A percentile compares a stretch with the other conserved stretches of the same genome.
These are phyloP conservation scores for Botrytis cinerea DNA, from an alignment of 2,329 filamentous ascomycete species.

Conservation along the genomic window DNA sequence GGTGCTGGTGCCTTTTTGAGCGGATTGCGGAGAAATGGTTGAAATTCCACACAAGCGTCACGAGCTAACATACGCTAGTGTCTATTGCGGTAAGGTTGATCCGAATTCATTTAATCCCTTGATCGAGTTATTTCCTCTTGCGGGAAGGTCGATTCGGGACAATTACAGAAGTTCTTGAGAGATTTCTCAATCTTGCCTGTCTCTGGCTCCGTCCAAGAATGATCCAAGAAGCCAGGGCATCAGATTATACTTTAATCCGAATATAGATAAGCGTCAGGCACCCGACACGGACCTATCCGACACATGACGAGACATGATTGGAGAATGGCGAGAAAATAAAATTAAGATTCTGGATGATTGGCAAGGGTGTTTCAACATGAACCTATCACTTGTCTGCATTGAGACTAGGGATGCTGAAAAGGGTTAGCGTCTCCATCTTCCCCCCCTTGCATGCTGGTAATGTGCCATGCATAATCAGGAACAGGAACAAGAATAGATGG, in stretches of 20 bases:
- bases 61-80: neutral
- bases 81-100: neutral
- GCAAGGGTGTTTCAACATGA: neutral
- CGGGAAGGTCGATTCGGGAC: neutral
- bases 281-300: neutral
- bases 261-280: neutral
- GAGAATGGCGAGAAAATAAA: neutral
- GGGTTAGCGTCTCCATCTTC: neutral
- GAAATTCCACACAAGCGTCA: neutral
- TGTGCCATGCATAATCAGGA: conserved; percentile 2
- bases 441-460: neutral
- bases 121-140: neutral
- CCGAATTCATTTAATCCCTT: neutral
- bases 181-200: neutral
- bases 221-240: neutral
- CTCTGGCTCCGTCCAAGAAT: neutral
- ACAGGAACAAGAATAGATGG: neutral
- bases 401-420: accelerated
- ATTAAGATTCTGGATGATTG: neutral
- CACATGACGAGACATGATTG: neutral
- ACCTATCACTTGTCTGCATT: neutral
- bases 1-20: too few relatives aligned
- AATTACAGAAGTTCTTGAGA: neutral
- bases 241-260: neutral
- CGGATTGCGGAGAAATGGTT: conserved; percentile 15